These are phyloP conservation scores for Cryptococcus sp. DNA, from an alignment of 1,284 basidiomycete genomes.

Conservation along the genomic window DNA sequence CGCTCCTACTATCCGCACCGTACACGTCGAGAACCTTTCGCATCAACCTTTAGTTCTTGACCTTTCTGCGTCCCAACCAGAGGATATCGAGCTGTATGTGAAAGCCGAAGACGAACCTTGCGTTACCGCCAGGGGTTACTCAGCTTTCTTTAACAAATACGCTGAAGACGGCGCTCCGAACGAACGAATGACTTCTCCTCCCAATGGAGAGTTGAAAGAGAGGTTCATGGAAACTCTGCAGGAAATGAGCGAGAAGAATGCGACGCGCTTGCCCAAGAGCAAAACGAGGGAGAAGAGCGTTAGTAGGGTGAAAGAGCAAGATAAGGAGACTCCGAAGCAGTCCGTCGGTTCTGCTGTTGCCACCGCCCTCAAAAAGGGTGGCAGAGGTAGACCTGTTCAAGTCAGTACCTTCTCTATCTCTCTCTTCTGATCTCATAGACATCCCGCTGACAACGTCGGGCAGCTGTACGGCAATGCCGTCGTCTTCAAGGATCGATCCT, in stretches of 20 bases:
- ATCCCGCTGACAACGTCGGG: background rate
- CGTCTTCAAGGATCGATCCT: constrained; percentile 55
- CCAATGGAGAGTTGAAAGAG: constrained; percentile 49
- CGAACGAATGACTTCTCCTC: constrained; percentile 19
- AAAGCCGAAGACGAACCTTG: constrained; percentile 37
- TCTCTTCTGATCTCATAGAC: background rate
- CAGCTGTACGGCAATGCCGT: constrained; percentile 53
- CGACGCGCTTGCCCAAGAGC: constrained; percentile 15
- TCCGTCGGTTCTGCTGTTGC: constrained; percentile 42
- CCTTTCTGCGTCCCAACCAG: constrained; percentile 56
- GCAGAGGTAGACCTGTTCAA: constrained; percentile 53
- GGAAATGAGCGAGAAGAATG: constrained; percentile 34
- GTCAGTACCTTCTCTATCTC: constrained; percentile 16
- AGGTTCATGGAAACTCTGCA: constrained; percentile 58
- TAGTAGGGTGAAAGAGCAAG: constrained; percentile 17
- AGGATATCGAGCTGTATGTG: constrained; percentile 57
- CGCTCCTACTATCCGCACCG: constrained; percentile 54
- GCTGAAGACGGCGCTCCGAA: constrained; percentile 9
- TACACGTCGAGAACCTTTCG: constrained; percentile 55
- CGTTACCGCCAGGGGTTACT: background rate
- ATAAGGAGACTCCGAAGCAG: constrained; percentile 15
- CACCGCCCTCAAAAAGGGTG: constrained; percentile 54
- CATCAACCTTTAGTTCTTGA: constrained; percentile 50
- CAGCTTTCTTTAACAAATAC: constrained; percentile 12
- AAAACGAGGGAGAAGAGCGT: constrained; percentile 24